phyloP scores from a whole-genome alignment of 2,329 filamentous ascomycete genomes.

The Macrophomina phaseolina region DNA sequence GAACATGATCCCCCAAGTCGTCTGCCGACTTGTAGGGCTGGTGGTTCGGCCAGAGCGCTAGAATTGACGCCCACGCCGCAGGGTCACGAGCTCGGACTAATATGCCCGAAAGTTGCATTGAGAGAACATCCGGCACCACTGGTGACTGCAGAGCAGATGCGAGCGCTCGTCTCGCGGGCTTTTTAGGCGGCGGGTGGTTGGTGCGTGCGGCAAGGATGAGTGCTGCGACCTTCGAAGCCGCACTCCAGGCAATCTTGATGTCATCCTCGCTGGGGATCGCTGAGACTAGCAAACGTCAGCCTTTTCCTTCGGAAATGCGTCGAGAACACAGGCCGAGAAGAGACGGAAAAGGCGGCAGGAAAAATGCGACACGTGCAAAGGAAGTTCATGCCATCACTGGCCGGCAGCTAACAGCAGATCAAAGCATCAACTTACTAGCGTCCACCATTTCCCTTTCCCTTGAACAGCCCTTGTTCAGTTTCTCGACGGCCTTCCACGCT shows the following conservation, averaged over 20 bases:
- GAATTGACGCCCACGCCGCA: slow-evolving; percentile 39
- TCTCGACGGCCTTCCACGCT: slow-evolving; percentile 44
- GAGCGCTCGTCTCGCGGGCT: slow-evolving; percentile 5
- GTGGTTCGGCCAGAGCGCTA: slow-evolving; percentile 47
- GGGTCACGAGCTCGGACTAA: slow-evolving; percentile 42
- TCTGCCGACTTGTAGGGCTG: slow-evolving; percentile 49
- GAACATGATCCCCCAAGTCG: slow-evolving; percentile 48
- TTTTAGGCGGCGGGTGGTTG: slow-evolving; percentile 40
- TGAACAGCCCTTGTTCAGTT: slow-evolving; percentile 40
- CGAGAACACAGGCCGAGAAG: not conserved
- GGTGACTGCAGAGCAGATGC: slow-evolving; percentile 11
- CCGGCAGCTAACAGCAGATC: not conserved
- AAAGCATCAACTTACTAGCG: slow-evolving; percentile 18
- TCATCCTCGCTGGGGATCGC: slow-evolving; percentile 19
- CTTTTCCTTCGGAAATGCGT: not conserved
- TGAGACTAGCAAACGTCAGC: slow-evolving; percentile 1
- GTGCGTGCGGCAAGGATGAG: slow-evolving; percentile 29
- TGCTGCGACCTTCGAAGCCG: not conserved
- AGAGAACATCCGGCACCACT: slow-evolving; percentile 47
- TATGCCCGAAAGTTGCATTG: slow-evolving; percentile 50
- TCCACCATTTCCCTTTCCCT: slow-evolving; percentile 35
- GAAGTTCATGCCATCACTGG: not conserved
- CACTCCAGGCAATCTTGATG: slow-evolving; percentile 18
- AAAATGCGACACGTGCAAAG: not conserved
- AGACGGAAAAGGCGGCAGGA: not conserved